These are phyloP conservation scores for Eremothecium gossypii DNA, from an alignment of 1,139 yeast genomes.

Conservation along the genomic window DNA sequence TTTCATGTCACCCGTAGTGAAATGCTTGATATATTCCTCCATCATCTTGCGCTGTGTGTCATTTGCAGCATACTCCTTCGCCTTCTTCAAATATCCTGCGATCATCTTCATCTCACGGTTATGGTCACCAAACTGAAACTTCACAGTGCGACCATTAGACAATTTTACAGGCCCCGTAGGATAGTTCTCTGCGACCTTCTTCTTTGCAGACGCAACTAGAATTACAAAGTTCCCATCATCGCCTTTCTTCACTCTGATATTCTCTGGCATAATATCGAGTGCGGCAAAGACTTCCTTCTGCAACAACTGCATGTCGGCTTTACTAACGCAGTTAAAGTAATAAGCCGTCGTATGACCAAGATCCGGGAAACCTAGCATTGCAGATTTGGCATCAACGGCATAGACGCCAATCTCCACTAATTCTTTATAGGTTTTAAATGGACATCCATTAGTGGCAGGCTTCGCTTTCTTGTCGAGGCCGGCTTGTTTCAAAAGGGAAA, in stretches of 20 bases:
- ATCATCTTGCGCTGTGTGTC: conserved; percentile 62
- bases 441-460: conserved; percentile 14
- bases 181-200: conserved; percentile 35
- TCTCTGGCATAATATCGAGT: conserved; percentile 68
- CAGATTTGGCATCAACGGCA: conserved; percentile 37
- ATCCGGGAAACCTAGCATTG: conserved; percentile 70
- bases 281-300: conserved; percentile 50
- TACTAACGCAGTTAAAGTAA: conserved; percentile 44
- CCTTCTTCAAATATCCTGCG: conserved; percentile 46
- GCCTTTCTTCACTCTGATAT: conserved; percentile 58
- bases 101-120: conserved; percentile 51
- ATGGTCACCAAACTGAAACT: conserved; percentile 73
- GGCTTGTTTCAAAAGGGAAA: conserved; percentile 32
- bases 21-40: conserved; percentile 56
- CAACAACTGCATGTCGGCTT: conserved; percentile 55
- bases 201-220: conserved; percentile 52
- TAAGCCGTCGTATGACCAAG: conserved; percentile 68
- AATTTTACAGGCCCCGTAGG: conserved; percentile 33
- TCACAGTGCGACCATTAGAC: conserved; percentile 33
- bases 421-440: conserved; percentile 38
- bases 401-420: conserved; percentile 36
- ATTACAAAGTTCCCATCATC: conserved; percentile 40
- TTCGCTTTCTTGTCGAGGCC: conserved; percentile 25
- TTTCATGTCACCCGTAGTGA: conserved; percentile 73
- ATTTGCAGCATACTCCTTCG: conserved; percentile 59